These are phyloP conservation scores for Coccomyxa sp. DNA, from an alignment of 139 green algal genomes.

Conservation along the genomic window DNA sequence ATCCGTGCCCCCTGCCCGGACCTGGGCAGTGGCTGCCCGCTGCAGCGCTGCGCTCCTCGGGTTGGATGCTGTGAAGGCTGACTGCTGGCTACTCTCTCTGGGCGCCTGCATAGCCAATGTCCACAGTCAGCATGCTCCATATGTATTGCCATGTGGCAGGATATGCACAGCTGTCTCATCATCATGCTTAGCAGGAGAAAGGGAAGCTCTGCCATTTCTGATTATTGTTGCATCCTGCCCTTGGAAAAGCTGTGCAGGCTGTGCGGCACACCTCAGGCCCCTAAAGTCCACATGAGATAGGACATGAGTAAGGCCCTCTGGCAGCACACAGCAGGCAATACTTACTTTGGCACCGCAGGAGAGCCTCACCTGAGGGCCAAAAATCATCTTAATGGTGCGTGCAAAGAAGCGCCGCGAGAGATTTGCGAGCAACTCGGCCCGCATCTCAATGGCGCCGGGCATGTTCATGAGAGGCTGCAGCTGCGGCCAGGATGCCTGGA, in stretches of 20 bases:
- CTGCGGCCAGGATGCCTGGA: neutral
- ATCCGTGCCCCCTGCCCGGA: neutral
- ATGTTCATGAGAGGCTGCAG: slow-evolving; percentile 7
- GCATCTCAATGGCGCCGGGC: slow-evolving; percentile 57
- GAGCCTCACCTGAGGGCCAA: slow-evolving; percentile 31
- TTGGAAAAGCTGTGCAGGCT: neutral
- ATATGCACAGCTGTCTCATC: too few species aligned
- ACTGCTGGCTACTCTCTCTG: neutral
- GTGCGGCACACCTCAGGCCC: neutral
- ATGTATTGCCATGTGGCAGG: too few species aligned
- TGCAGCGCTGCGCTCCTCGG: neutral
- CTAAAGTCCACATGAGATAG: neutral
- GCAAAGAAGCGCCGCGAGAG: slow-evolving; percentile 62
- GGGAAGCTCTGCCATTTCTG: neutral
- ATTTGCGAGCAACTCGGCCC: slow-evolving; percentile 44
- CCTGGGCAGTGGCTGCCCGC: too few species aligned
- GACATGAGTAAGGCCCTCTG: neutral
- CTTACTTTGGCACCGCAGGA: neutral
- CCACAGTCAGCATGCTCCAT: neutral
- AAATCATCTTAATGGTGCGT: slow-evolving; percentile 66
- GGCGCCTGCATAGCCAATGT: neutral
- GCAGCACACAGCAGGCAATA: neutral
- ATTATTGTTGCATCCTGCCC: neutral
- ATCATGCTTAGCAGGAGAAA: too few species aligned
- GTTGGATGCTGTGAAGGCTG: neutral